Evolutionary conservation across 2,329 filamentous ascomycete species (phyloP), one percentile per base, ranked within the genome.

Genomic region (Aspergillus costaricaensis): DNA sequence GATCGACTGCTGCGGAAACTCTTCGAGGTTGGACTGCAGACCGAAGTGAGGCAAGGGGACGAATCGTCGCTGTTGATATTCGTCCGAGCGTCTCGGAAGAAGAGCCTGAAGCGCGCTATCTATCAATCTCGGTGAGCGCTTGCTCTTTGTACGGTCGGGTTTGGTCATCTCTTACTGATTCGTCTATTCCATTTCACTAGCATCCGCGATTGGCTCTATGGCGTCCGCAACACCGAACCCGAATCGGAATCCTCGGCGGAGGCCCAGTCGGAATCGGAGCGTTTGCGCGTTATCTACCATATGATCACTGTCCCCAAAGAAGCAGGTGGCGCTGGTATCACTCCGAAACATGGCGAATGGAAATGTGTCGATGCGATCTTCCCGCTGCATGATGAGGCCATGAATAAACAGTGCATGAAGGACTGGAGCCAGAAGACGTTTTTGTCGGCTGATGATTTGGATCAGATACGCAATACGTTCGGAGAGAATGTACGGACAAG

Each of bases 131-230:
- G 87, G 87, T 87, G 72, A 50, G 73, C 59, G 43, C 23, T 9
- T 43, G 17, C 10, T 57, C 10, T 5, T 17, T 32, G 9, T 4
- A 25, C 30, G 12, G 3, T 14, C 19, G 10, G 44, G 14, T 10
- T 23, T 30, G 4, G 17, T 27, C 39, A 38, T 57, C 10, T 23
- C 14, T 53, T 8, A 44, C 43, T 17, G 43, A 43, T 6, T 5
- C 12, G 10, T 41, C 27, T 5, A 23, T 10, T 12, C 15, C 3
- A 36, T 36, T 36, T 21, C 19, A 19, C 5, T 60, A 90, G 95
- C 61, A 89, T 98, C 30, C 90, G 92, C 72, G 95, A 99, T 77
- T 99, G 94, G 92, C 88, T 99, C 38, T 90, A 96, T 76, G 93
- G 94, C 58, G 89, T 98, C 58, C 90, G 93, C 62, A 85, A 89